A percentile compares a stretch with the other conserved stretches of the same genome.
phyloP scores from a whole-genome alignment of 495 filamentous ascomycete species.

The Letharia lupina region DNA sequence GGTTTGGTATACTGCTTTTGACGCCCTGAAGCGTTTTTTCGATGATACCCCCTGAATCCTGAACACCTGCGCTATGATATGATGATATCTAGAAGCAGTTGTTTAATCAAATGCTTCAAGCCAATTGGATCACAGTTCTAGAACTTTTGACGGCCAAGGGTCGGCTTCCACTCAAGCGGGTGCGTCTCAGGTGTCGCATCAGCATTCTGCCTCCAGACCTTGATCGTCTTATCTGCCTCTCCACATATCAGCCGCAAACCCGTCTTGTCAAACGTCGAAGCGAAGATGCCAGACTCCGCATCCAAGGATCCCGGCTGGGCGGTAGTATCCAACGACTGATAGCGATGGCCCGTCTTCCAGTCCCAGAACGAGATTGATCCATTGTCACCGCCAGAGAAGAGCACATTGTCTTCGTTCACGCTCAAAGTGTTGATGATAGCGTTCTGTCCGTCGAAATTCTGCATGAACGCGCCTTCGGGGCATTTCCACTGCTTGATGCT shows the following conservation, averaged over 20 bases:
- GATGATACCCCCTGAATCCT: conserved; percentile 3
- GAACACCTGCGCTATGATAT: conserved; percentile 10
- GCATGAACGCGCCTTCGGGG: conserved; percentile 97
- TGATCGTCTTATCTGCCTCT: conserved; percentile 95
- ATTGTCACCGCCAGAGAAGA: conserved; percentile 94
- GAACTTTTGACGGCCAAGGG: conserved; percentile 61
- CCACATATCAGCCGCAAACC: conserved; percentile 85
- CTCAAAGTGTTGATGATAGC: conserved; percentile 91
- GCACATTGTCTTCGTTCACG: conserved; percentile 87
- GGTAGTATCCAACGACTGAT: conserved; percentile 77
- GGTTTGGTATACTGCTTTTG: not conserved
- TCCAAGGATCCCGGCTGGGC: conserved; percentile 92
- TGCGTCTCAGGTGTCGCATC: conserved; percentile 84
- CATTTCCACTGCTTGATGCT: conserved; percentile 99
- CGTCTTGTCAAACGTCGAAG: conserved; percentile 80
- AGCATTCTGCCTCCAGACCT: conserved; percentile 91
- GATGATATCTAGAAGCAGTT: not conserved
- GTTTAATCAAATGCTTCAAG: not conserved
- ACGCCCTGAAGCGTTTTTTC: not conserved
- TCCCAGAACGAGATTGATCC: conserved; percentile 98
- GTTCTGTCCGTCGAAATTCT: conserved; percentile 97
- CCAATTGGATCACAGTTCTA: conserved; percentile 25
- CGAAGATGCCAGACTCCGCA: conserved; percentile 91
- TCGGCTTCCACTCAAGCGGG: conserved; percentile 89
- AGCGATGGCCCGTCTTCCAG: conserved; percentile 93